Evolutionary conservation across 2,329 filamentous ascomycete species (phyloP).

Genomic region (Venturia oleaginea): DNA sequence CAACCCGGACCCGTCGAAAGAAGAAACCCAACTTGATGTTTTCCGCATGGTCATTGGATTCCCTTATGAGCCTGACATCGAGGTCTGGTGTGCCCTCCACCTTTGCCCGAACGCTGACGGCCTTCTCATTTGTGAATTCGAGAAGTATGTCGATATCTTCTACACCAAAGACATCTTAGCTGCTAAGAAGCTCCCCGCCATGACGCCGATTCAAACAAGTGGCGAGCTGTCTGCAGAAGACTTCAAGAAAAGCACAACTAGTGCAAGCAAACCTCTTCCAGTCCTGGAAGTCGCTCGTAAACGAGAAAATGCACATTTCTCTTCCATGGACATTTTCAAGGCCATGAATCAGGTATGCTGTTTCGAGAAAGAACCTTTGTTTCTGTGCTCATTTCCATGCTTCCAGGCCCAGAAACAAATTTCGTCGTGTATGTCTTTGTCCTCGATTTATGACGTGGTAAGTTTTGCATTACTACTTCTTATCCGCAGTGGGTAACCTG

Average conservation of each 20-base stretch:
- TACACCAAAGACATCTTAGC: background rate
- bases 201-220: background rate
- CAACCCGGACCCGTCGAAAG: background rate
- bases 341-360: background rate
- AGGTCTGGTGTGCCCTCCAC: background rate
- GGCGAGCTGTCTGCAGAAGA: background rate
- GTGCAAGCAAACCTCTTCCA: background rate
- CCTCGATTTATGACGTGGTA: background rate
- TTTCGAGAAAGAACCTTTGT: background rate
- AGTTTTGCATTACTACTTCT: background rate
- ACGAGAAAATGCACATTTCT: background rate
- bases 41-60: conserved; percentile 2
- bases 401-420: background rate
- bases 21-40: background rate
- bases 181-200: background rate
- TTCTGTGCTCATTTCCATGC: background rate
- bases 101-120: background rate
- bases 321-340: background rate
- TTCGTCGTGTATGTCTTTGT: background rate
- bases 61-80: background rate
- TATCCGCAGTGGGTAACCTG: background rate
- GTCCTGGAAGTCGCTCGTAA: background rate
- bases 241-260: background rate
- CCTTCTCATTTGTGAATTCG: background rate
- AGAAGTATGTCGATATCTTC: background rate